phyloP scores from a whole-genome alignment of 1,284 basidiomycete genomes.

The Gastroboletus turbinatus region DNA sequence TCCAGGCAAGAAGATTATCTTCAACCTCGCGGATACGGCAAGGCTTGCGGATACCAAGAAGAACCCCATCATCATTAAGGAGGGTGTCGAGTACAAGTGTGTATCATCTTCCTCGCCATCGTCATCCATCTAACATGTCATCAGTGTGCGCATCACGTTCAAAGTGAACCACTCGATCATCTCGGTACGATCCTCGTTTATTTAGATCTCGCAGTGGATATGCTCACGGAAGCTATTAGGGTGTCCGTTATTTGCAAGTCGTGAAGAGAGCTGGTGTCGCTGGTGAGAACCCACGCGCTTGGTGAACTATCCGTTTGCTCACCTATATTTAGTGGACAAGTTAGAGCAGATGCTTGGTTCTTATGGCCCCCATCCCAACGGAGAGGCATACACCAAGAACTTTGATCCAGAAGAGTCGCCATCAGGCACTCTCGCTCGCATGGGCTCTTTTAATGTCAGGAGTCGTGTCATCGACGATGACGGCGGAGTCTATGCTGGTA shows the following conservation, averaged over 20 bases:
- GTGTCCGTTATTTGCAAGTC: constrained; percentile 82
- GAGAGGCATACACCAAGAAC: constrained; percentile 62
- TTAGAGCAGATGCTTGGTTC: constrained; percentile 90
- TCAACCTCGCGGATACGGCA: constrained; percentile 53
- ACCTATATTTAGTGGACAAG: constrained; percentile 66
- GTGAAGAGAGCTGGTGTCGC: constrained; percentile 75
- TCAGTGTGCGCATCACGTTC: constrained; percentile 76
- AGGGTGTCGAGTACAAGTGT: constrained; percentile 82
- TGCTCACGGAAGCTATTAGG: constrained; percentile 41
- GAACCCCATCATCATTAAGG: constrained; percentile 77
- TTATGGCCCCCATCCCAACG: constrained; percentile 67
- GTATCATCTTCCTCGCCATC: constrained; percentile 7
- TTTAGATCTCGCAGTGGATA: not conserved
- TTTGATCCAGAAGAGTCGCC: constrained; percentile 81
- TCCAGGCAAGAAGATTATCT: constrained; percentile 54
- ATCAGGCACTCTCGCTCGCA: constrained; percentile 79
- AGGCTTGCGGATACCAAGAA: constrained; percentile 57
- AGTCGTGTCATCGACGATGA: constrained; percentile 87
- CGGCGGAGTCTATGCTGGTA: constrained; percentile 71
- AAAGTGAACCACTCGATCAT: constrained; percentile 84
- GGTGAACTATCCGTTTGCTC: constrained; percentile 4
- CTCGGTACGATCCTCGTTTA: constrained; percentile 50
- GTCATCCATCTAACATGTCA: constrained; percentile 7
- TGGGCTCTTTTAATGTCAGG: constrained; percentile 71
- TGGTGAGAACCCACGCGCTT: constrained; percentile 42